These are phyloP conservation scores for Penicillium paxilli DNA, from an alignment of 495 filamentous ascomycete species.

Conservation along the genomic window DNA sequence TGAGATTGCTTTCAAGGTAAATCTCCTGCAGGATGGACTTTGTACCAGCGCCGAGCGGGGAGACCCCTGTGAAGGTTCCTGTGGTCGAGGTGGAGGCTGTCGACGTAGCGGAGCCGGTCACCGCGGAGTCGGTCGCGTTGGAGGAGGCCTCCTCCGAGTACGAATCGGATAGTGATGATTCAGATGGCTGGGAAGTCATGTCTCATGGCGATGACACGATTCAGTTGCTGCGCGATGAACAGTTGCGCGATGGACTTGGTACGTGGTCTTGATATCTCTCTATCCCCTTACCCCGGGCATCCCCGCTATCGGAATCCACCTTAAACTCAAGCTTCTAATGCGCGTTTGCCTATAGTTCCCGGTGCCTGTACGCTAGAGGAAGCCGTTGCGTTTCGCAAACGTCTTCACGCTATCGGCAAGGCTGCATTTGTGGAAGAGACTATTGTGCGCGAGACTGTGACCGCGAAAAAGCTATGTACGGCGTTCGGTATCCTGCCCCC, in stretches of 20 bases:
- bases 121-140: conserved; percentile 28
- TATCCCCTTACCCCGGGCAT: conserved; percentile 21
- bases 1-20: conserved; percentile 38
- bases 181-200: conserved; percentile 66
- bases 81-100: conserved; percentile 47
- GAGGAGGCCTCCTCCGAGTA: conserved; percentile 39
- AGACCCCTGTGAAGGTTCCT: conserved; percentile 41
- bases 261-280: conserved; percentile 10
- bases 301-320: conserved; percentile 26
- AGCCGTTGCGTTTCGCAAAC: conserved; percentile 63
- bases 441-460: conserved; percentile 64
- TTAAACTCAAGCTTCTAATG: conserved; percentile 14
- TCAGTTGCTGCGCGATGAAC: conserved; percentile 61
- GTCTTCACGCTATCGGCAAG: conserved; percentile 72
- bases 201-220: conserved; percentile 70
- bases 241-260: conserved; percentile 57
- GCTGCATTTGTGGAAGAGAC: conserved; percentile 73
- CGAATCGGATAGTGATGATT: conserved; percentile 61
- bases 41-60: conserved; percentile 40
- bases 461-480: conserved; percentile 81
- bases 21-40: conserved; percentile 44
- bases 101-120: conserved; percentile 30
- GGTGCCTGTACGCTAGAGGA: conserved; percentile 75
- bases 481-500: conserved; percentile 88
- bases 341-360: conserved; percentile 31